Evolutionary conservation across 352 stramenopile species (phyloP), one percentile per base, ranked within the genome.

Genomic region (Aphanomyces cochlioides): DNA sequence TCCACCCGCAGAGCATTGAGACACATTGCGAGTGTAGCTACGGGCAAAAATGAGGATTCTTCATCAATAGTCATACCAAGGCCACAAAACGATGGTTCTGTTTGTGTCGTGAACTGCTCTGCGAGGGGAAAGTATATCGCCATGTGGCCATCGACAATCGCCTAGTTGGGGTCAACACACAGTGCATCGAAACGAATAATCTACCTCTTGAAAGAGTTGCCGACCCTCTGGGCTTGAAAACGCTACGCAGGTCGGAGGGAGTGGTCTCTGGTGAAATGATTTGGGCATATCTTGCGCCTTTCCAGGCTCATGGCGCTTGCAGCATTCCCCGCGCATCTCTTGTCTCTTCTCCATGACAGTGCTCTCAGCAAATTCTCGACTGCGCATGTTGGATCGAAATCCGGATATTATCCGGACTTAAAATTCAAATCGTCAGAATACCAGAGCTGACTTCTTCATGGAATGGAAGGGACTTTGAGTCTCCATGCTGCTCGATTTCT

Each of bases 71-170:
- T 17, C 40, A 43, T 71, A n/a, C 47, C 58, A 5, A 98, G 77
- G 0, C 79, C 89, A 71, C 93, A 98, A 67, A 89, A 98, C 1
- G 88, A 88, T 54, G 96, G 93, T 75, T 97, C 96, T 21, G 92
- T 86, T 69, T 98, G 92, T 1, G 89, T 94, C 34, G 77, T 91
- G 70, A 96, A 97, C 74, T 96, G 83, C 72, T 96, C 89, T 0
- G 87, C 88, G 65, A 98, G 75, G 4, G 85, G 80, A 72, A 98
- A 98, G 83, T 98, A 99, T 54, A 90, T 92, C 56, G 90, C 81
- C 85, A 93, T 93, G 77, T 85, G 90, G 70, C 43, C 17, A n/a
- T n/a, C 43, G 17, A 12, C 17, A n/a, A 50, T 12, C 10, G 43
- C 43, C 43, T 50, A 50, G 17, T n/a, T 12, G 17, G 43, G 43